These are phyloP conservation scores for Symbiodinium natans DNA, from an alignment of 73 alveolate species.

Conservation along the genomic window DNA sequence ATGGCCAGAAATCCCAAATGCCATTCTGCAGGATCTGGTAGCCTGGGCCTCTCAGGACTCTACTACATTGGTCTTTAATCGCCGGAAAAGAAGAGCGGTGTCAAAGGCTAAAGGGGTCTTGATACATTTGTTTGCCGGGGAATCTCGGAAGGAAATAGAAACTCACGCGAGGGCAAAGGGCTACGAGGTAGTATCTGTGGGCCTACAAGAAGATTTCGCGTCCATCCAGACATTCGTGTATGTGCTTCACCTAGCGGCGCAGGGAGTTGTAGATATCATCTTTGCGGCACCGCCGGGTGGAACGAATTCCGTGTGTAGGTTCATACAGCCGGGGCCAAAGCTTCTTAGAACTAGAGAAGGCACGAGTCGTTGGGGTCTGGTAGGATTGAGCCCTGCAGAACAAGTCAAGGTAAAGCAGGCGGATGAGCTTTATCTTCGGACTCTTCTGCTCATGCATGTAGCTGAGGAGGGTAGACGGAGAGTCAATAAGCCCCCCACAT, in stretches of 20 bases:
- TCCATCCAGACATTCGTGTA: background rate
- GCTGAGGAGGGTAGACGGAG: background rate
- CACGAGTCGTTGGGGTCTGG: background rate
- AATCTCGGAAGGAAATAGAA: background rate
- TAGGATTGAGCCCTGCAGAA: background rate
- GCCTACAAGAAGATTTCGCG: background rate
- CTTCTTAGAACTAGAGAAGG: background rate
- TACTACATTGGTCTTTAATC: background rate
- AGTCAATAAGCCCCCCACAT: background rate
- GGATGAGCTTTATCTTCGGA: background rate
- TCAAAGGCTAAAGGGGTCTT: background rate
- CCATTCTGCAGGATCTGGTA: background rate
- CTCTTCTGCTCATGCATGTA: background rate
- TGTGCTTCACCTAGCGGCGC: background rate
- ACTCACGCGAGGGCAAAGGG: background rate
- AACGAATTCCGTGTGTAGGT: no score
- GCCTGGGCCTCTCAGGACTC: background rate
- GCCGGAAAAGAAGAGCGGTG: background rate
- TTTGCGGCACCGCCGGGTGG: background rate
- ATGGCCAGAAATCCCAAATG: background rate
- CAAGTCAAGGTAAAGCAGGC: background rate
- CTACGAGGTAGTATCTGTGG: background rate
- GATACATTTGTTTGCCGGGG: background rate
- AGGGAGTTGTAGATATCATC: background rate
- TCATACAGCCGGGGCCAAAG: background rate